These are phyloP conservation scores for Penicillium sp. DNA, from an alignment of 2,329 filamentous ascomycete species.

Conservation along the genomic window DNA sequence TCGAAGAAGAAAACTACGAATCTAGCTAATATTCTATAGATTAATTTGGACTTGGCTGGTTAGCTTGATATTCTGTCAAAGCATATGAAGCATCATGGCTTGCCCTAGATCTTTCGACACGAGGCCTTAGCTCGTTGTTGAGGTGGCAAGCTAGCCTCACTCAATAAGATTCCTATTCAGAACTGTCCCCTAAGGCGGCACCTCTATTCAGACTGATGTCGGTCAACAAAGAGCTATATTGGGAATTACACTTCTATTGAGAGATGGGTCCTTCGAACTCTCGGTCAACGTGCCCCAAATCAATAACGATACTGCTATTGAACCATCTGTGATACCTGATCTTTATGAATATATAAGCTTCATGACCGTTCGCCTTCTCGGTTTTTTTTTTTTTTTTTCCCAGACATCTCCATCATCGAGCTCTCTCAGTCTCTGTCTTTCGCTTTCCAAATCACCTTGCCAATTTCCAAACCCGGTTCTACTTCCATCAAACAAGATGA, in stretches of 20 bases:
- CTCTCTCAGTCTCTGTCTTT: conserved; percentile 12
- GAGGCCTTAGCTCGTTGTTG: not conserved
- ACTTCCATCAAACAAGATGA: conserved; percentile 44
- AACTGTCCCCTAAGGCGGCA: not conserved
- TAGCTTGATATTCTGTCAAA: not conserved
- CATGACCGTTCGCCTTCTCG: not conserved
- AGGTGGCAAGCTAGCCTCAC: not conserved
- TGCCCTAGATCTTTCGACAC: not conserved
- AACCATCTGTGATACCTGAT: not conserved
- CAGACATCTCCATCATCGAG: conserved; percentile 8
- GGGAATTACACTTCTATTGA: conserved; percentile 2
- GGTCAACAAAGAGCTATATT: conserved; percentile 6
- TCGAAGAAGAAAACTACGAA: not conserved
- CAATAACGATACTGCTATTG: not conserved
- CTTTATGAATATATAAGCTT: not conserved
- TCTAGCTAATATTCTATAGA: not conserved
- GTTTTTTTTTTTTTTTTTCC: not conserved
- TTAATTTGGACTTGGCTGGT: not conserved
- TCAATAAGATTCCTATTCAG: conserved; percentile 5
- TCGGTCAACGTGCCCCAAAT: not conserved
- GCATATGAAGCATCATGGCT: not conserved
- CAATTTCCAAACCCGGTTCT: conserved; percentile 11
- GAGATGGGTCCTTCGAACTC: not conserved
- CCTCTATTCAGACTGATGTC: not conserved
- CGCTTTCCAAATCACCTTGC: conserved; percentile 9